phyloP scores from a whole-genome alignment of 1,284 basidiomycete genomes.

The Peniophora sp. region DNA sequence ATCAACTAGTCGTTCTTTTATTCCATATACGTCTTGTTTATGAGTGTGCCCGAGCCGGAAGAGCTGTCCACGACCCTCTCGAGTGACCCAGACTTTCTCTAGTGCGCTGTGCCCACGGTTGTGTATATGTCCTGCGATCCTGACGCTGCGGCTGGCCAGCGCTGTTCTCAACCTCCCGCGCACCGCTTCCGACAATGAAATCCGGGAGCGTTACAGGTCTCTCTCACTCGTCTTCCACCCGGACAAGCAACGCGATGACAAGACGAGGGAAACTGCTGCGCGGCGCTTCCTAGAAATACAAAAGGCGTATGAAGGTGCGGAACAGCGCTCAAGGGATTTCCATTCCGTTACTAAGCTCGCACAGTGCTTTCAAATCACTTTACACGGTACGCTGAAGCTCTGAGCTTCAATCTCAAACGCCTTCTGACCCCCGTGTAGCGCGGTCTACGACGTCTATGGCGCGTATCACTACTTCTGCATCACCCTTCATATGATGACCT shows the following conservation, averaged over 20 bases:
- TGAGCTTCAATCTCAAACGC: slow-evolving; percentile 3
- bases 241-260: slow-evolving; percentile 68
- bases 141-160: slow-evolving; percentile 23
- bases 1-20: too few relatives aligned
- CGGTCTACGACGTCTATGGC: slow-evolving; percentile 75
- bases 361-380: slow-evolving; percentile 71
- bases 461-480: slow-evolving; percentile 10
- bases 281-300: slow-evolving; percentile 68
- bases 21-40: too few relatives aligned
- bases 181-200: slow-evolving; percentile 56
- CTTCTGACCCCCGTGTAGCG: slow-evolving; percentile 19
- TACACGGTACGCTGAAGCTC: slow-evolving; percentile 39
- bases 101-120: slow-evolving; percentile 6
- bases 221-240: slow-evolving; percentile 80
- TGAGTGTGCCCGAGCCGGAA: too few relatives aligned
- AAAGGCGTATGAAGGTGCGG: slow-evolving; percentile 67
- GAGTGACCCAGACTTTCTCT: slow-evolving; percentile 11
- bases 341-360: slow-evolving; percentile 2
- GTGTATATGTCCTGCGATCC: neutral
- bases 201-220: slow-evolving; percentile 64
- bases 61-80: neutral
- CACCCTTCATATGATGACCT: neutral
- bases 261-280: slow-evolving; percentile 50
- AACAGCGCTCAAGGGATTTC: too few relatives aligned
- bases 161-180: slow-evolving; percentile 61